Conservation (phyloP, 2,329 filamentous ascomycete genomes). For the Beauveria rudraprayagi region DNA sequence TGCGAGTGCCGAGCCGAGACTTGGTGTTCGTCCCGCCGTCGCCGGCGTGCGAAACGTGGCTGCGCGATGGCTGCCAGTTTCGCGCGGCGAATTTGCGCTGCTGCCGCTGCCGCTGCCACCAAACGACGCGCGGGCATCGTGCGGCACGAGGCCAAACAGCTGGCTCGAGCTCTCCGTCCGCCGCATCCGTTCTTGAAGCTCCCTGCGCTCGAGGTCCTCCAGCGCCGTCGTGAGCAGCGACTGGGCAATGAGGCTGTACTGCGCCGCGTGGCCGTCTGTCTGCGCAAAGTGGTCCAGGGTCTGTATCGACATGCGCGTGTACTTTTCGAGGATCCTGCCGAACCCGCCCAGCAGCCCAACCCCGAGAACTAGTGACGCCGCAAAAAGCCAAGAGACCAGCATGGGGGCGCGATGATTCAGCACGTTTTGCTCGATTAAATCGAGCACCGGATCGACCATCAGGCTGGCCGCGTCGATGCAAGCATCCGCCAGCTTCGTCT, state of each 20-base stretch:
- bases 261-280: constrained; percentile 40
- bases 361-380: constrained; percentile 43
- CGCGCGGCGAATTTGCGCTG: neutral
- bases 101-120: neutral
- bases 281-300: constrained; percentile 42
- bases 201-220: constrained; percentile 39
- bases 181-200: constrained; percentile 36
- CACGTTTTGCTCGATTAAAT: constrained; percentile 33
- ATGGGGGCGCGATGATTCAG: constrained; percentile 40
- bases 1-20: neutral
- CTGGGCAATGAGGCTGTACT: constrained; percentile 46
- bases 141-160: constrained; percentile 41
- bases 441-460: constrained; percentile 42
- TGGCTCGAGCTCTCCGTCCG: constrained; percentile 44
- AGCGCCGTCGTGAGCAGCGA: constrained; percentile 39
- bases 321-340: constrained; percentile 43
- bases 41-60: neutral
- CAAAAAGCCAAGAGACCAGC: constrained; percentile 47
- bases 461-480: constrained; percentile 47
- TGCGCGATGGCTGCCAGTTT: neutral
- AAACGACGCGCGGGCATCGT: constrained; percentile 3
- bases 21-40: neutral
- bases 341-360: constrained; percentile 44
- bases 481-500: constrained; percentile 44
- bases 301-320: constrained; percentile 38